Percentiles rank a stretch among this genome's conserved stretches.
These are phyloP conservation scores for Pseudonitzschia multiseries DNA, from an alignment of 108 stramenopile species.

Conservation along the genomic window DNA sequence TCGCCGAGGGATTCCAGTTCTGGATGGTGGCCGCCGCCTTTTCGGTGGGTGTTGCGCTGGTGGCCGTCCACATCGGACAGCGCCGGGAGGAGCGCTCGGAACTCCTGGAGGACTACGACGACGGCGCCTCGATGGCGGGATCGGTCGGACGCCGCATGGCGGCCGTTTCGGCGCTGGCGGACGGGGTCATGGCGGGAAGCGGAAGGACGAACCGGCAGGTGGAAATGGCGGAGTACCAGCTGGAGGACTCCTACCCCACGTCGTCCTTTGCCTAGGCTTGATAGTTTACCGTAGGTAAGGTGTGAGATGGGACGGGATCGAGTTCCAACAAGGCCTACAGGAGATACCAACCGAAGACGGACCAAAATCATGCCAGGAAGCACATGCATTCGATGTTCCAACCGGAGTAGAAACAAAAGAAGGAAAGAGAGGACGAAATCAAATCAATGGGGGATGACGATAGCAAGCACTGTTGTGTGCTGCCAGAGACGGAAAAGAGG, in stretches of 20 bases:
- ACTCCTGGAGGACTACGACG: neutral
- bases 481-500: too few relatives aligned
- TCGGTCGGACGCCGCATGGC: slow-evolving; percentile 19
- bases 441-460: neutral
- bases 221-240: slow-evolving; percentile 8
- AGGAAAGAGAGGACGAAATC: neutral
- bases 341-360: too few relatives aligned
- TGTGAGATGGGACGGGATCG: too few relatives aligned
- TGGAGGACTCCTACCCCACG: neutral
- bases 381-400: too few relatives aligned
- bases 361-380: too few relatives aligned
- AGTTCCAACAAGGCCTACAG: too few relatives aligned
- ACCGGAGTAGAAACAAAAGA: neutral
- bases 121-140: neutral
- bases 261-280: neutral
- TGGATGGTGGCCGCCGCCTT: slow-evolving; percentile 31
- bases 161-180: slow-evolving; percentile 23
- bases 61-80: slow-evolving; percentile 30
- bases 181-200: slow-evolving; percentile 14
- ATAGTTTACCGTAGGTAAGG: neutral
- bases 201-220: neutral
- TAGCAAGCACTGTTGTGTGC: too few relatives aligned
- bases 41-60: slow-evolving; percentile 13
- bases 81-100: neutral
- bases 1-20: slow-evolving; percentile 16